Evolutionary conservation across 176 grass and related monocot species (phyloP), one percentile per base, ranked within the genome.

Genomic region (Dendrocalamus sinicus): DNA sequence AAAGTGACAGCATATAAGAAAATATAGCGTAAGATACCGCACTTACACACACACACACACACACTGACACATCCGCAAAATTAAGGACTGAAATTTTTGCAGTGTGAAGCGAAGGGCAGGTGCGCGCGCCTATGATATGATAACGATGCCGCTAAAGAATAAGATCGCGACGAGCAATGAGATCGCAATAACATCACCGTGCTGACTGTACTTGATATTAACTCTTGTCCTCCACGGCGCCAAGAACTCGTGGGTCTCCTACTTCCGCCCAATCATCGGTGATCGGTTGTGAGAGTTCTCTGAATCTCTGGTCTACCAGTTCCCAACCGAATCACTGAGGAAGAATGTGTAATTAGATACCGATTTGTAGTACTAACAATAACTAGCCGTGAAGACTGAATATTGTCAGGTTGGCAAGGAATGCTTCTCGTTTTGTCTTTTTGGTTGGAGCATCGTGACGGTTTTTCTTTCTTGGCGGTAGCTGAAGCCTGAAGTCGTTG

Each of bases 171-270:
- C 26, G 40, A 75, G 80, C 80, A 82, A 82, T 19, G 72, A 77
- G 32, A 86, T 90, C 78, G 53, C 55, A 20, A 37, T 58, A 43
- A 54, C 72, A 65, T 90, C 78, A 54, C 7, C 35, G 55, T 62
- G 43, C 80, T 87, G 89, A 87, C 85, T 91, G 81, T 47, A 17
- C 63, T 63, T 24, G 85, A 75, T 53, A 62, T 80, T 68, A 83
- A 35, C 80, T 11, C 78, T 39, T 65, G 79, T 72, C 61, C 62
- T 80, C 76, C 43, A 48, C 66, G 22, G 24, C 48, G 50, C 35
- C 70, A 11, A 81, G 48, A 40, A 75, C 68, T 73, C 39, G 28
- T 7, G 10, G 80, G 75, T 80, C 84, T n/a, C n/a, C 52, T 67
- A 9, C 35, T 5, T 9, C 24, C 19, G 17, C 26, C 61, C 53